phyloP scores from a whole-genome alignment of 441 rosid genomes.

The Euphorbia schlechtendalii region DNA sequence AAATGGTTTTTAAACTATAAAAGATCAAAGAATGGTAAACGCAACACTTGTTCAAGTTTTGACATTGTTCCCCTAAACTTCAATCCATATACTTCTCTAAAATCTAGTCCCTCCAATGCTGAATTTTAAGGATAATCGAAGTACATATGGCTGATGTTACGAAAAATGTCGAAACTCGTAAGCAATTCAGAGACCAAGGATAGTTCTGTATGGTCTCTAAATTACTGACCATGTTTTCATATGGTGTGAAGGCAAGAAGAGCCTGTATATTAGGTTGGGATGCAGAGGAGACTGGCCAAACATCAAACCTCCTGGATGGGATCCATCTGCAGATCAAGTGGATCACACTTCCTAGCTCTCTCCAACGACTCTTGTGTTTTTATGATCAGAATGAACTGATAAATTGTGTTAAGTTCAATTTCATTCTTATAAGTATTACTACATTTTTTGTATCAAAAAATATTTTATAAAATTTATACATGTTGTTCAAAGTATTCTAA shows the following conservation, averaged over 20 bases:
- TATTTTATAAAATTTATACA: no score
- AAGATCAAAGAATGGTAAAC: no score
- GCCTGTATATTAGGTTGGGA: conserved; percentile 81
- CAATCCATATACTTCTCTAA: background rate
- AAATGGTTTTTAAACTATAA: no score
- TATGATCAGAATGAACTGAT: no score
- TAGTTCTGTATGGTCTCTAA: background rate
- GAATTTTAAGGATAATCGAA: background rate
- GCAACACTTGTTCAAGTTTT: background rate
- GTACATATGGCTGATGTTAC: background rate
- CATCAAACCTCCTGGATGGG: conserved; percentile 81
- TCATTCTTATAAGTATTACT: no score
- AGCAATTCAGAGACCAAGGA: no score
- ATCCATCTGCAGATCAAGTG: conserved; percentile 41
- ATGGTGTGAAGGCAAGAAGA: conserved; percentile 65
- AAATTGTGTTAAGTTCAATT: no score
- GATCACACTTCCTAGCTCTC: conserved; percentile 18
- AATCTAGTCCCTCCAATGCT: background rate
- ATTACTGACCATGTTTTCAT: background rate
- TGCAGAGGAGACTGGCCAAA: conserved; percentile 90
- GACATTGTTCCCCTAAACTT: background rate
- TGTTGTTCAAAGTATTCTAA: no score
- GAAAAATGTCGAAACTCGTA: no score
- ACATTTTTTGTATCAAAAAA: no score
- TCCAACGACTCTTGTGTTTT: background rate